Conservation (phyloP, 2,329 filamentous ascomycete species). For the Seiridium unicorne region DNA sequence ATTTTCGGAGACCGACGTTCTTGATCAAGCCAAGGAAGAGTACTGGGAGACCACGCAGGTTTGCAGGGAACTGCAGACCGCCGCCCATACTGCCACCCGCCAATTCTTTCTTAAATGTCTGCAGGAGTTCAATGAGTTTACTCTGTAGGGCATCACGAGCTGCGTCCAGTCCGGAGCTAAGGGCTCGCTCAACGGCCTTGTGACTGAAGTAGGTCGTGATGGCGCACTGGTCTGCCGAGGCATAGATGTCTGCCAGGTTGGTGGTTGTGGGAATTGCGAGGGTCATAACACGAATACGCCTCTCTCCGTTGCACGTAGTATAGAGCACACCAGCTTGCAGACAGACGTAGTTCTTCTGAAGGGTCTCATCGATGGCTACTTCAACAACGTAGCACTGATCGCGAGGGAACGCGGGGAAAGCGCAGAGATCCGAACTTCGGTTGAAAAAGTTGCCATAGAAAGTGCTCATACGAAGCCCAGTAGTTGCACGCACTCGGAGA, state of each 20-base stretch:
- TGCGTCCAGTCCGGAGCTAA: constrained; percentile 84
- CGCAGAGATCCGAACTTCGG: constrained; percentile 67
- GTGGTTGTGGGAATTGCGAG: constrained; percentile 90
- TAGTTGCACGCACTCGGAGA: constrained; percentile 90
- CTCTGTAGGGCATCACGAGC: constrained; percentile 87
- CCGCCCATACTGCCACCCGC: constrained; percentile 90
- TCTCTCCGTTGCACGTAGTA: constrained; percentile 96
- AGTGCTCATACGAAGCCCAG: constrained; percentile 90
- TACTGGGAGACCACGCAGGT: constrained; percentile 82
- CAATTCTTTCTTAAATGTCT: constrained; percentile 96
- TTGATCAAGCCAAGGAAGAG: constrained; percentile 95
- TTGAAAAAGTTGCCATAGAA: constrained; percentile 99
- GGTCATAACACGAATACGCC: constrained; percentile 91
- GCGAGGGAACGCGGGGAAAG: constrained; percentile 95
- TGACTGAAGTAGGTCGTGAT: constrained; percentile 94
- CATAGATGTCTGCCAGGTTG: constrained; percentile 86
- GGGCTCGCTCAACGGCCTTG: constrained; percentile 89
- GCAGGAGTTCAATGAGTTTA: constrained; percentile 88
- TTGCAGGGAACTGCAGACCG: constrained; percentile 90
- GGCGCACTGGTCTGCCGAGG: constrained; percentile 90
- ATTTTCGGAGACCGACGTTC: constrained; percentile 90
- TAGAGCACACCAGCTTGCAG: constrained; percentile 93
- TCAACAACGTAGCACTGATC: constrained; percentile 98
- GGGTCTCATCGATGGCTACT: constrained; percentile 93
- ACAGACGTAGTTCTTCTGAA: constrained; percentile 89